Evolutionary conservation across 345 rosid species (phyloP).

Genomic region (Corymbia maculata): DNA sequence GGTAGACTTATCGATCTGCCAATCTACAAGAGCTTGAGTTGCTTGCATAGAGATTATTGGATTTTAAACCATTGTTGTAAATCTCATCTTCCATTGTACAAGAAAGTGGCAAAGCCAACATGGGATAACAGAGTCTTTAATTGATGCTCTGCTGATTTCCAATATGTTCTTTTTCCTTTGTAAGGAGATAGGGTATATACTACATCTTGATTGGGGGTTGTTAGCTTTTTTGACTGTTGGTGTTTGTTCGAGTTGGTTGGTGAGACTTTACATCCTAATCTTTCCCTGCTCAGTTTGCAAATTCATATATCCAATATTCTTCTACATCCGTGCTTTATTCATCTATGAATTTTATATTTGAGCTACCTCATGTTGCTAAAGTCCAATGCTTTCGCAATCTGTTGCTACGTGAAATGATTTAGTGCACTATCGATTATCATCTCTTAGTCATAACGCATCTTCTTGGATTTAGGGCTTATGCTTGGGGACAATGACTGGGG

Average conservation of each 20-base stretch:
- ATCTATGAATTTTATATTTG: background rate
- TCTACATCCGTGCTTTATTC: background rate
- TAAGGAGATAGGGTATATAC: background rate
- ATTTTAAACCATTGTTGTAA: background rate
- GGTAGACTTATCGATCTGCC: background rate
- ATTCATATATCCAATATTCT: background rate
- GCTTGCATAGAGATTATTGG: background rate
- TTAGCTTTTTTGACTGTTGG: background rate
- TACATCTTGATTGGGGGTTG: background rate
- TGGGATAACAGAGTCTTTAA: background rate
- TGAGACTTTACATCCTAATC: background rate
- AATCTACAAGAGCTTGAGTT: background rate
- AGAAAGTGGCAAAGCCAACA: background rate
- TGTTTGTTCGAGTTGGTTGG: background rate
- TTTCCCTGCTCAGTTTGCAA: background rate
- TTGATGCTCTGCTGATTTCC: background rate
- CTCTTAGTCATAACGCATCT: background rate
- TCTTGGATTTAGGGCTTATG: slow-evolving; percentile 31
- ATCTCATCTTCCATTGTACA: background rate
- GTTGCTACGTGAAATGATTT: background rate
- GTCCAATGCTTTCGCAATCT: background rate
- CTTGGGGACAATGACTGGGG: slow-evolving; percentile 42
- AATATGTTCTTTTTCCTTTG: background rate
- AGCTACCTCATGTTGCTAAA: background rate
- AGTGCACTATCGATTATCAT: background rate